Conservation (phyloP, 129 eudicot genomes). For the Kitagawia praeruptora region DNA sequence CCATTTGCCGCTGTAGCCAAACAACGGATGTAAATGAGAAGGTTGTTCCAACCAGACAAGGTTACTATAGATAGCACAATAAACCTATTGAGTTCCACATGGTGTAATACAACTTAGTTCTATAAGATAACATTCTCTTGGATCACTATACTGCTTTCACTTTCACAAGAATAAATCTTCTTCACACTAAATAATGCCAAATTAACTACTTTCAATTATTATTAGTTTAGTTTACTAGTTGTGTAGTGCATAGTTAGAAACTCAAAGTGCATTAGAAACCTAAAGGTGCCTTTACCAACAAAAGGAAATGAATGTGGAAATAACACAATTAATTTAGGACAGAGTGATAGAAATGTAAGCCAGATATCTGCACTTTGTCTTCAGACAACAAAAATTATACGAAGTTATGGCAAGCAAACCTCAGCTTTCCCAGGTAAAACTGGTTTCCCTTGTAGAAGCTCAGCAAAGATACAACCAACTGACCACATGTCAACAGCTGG, state of each 20-base stretch:
- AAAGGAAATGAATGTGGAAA: not conserved
- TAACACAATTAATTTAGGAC: not conserved
- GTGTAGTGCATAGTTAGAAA: not conserved
- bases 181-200: not conserved
- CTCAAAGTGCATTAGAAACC: not conserved
- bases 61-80: not conserved
- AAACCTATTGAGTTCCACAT: not conserved
- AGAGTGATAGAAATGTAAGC: not conserved
- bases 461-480: conserved; percentile 94
- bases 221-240: not conserved
- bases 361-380: not conserved
- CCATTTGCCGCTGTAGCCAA: not conserved
- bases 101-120: not conserved
- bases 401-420: conserved; percentile 27
- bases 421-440: conserved; percentile 86
- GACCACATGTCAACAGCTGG: conserved; percentile 99
- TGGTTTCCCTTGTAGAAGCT: conserved; percentile 81
- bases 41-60: not conserved
- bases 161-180: not conserved
- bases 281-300: not conserved
- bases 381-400: not conserved
- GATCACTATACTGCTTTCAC: not conserved
- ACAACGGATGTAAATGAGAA: not conserved
- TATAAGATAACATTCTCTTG: not conserved
- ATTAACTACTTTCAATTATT: not conserved